These are phyloP conservation scores for Circinella umbellata DNA, from an alignment of 371 early-diverging fungal species.

Conservation along the genomic window DNA sequence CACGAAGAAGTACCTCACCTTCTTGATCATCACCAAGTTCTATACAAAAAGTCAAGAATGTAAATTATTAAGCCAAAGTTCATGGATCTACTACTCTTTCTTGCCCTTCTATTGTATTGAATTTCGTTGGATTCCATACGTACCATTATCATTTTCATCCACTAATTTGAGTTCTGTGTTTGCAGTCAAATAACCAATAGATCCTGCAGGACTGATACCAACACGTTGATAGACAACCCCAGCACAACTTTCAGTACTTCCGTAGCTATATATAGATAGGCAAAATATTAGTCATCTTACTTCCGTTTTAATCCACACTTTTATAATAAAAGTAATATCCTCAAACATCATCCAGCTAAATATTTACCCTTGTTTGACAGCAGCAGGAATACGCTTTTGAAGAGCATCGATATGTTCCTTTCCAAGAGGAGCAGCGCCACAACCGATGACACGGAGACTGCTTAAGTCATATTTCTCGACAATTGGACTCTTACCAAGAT, in stretches of 20 bases:
- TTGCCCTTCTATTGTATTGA: too few relatives aligned
- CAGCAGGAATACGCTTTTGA: slow-evolving; percentile 54
- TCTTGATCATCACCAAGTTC: slow-evolving; percentile 58
- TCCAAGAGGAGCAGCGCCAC: slow-evolving; percentile 87
- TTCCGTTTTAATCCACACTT: slow-evolving; percentile 61
- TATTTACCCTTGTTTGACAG: slow-evolving; percentile 66
- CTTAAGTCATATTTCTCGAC: slow-evolving; percentile 72
- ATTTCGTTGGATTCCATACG: neutral
- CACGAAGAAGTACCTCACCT: slow-evolving; percentile 83
- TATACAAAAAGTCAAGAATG: slow-evolving; percentile 12
- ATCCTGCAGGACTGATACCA: slow-evolving; percentile 47
- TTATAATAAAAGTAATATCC: too few relatives aligned
- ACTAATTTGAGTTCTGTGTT: slow-evolving; percentile 74
- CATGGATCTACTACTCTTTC: neutral
- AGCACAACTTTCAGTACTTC: slow-evolving; percentile 76
- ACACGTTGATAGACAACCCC: slow-evolving; percentile 40
- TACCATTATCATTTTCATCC: slow-evolving; percentile 60
- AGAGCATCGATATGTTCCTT: slow-evolving; percentile 60
- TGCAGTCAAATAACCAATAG: slow-evolving; percentile 72
- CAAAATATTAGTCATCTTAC: slow-evolving; percentile 1
- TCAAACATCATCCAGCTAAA: neutral
- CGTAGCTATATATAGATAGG: slow-evolving; percentile 49
- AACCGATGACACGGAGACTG: slow-evolving; percentile 61
- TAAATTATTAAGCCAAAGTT: too few relatives aligned
- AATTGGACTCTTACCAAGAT: slow-evolving; percentile 68